Percentiles rank a stretch among this genome's conserved stretches.
Conservation (phyloP, 106 monocot genomes). For the Allium fistulosum region DNA sequence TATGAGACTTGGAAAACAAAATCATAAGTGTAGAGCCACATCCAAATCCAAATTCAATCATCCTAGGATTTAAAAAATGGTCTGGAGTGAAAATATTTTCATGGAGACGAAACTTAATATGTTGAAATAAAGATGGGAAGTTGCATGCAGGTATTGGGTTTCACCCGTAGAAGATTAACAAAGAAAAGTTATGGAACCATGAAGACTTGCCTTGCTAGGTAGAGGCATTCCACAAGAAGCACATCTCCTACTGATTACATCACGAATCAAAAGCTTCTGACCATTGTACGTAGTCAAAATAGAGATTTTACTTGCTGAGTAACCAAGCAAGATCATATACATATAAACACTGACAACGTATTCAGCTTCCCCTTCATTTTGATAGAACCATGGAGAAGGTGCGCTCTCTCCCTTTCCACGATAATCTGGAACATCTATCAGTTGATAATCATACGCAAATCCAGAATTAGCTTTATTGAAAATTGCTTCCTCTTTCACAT, state of each 20-base stretch:
- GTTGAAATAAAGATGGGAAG: too few relatives aligned
- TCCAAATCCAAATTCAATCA: too few relatives aligned
- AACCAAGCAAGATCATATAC: constrained; percentile 95
- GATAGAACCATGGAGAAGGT: constrained; percentile 99
- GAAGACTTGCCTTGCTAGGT: constrained; percentile 78
- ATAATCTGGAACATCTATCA: constrained; percentile 88
- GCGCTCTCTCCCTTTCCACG: constrained; percentile 84
- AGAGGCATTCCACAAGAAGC: constrained; percentile 68
- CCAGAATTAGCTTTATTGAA: constrained; percentile 95
- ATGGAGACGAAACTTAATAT: too few relatives aligned
- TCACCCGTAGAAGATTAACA: too few relatives aligned
- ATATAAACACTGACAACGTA: constrained; percentile 98
- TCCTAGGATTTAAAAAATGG: too few relatives aligned
- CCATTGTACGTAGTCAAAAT: constrained; percentile 99
- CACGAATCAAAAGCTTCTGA: constrained; percentile 95
- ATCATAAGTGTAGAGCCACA: too few relatives aligned
- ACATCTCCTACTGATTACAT: constrained; percentile 90
- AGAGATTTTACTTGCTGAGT: constrained; percentile 85
- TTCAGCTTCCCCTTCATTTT: constrained; percentile 98
- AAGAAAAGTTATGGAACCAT: neutral
- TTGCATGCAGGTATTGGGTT: too few relatives aligned
- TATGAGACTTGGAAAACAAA: too few relatives aligned
- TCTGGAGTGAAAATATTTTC: too few relatives aligned
- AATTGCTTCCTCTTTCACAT: constrained; percentile 55
- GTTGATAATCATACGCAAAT: constrained; percentile 86